A percentile compares a stretch with the other conserved stretches of the same genome.
phyloP scores from a whole-genome alignment of 257 asterid species.

The Nyctanthes arbortristis region DNA sequence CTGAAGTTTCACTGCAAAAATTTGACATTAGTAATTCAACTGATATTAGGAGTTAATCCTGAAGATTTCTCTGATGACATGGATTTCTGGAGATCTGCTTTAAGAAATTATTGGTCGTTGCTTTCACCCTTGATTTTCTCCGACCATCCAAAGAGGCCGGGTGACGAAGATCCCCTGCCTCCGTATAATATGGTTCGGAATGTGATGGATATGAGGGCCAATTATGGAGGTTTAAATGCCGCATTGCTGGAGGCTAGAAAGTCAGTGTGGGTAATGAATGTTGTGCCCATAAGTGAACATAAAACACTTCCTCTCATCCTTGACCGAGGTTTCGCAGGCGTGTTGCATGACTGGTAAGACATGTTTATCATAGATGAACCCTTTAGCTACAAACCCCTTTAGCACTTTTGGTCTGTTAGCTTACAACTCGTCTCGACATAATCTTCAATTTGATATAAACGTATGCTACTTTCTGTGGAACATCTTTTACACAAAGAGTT shows the following conservation, averaged over 20 bases:
- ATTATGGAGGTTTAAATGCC: slow-evolving; percentile 78
- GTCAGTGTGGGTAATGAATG: slow-evolving; percentile 95
- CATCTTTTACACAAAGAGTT: neutral
- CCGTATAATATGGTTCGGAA: slow-evolving; percentile 93
- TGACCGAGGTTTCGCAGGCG: slow-evolving; percentile 76
- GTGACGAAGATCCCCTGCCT: slow-evolving; percentile 92
- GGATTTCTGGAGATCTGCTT: slow-evolving; percentile 73
- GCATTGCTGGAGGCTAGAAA: slow-evolving; percentile 73
- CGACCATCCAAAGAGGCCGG: slow-evolving; percentile 98
- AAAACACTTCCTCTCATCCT: slow-evolving; percentile 77
- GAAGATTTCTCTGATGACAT: slow-evolving; percentile 75
- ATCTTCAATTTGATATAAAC: slow-evolving; percentile 4
- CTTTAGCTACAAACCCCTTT: slow-evolving; percentile 18
- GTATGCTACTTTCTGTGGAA: neutral
- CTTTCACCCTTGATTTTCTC: slow-evolving; percentile 95
- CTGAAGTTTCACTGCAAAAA: slow-evolving; percentile 17
- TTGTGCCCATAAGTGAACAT: slow-evolving; percentile 67
- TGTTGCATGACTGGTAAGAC: slow-evolving; percentile 82
- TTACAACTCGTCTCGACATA: neutral
- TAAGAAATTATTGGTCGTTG: slow-evolving; percentile 89
- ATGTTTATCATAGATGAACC: slow-evolving; percentile 3
- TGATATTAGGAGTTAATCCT: slow-evolving; percentile 60
- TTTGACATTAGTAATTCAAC: slow-evolving; percentile 9
- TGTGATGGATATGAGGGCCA: slow-evolving; percentile 95
- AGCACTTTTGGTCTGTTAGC: neutral